Base-by-base conservation (phyloP, 352 stramenopile species). In the Phytophthora sp. region DNA sequence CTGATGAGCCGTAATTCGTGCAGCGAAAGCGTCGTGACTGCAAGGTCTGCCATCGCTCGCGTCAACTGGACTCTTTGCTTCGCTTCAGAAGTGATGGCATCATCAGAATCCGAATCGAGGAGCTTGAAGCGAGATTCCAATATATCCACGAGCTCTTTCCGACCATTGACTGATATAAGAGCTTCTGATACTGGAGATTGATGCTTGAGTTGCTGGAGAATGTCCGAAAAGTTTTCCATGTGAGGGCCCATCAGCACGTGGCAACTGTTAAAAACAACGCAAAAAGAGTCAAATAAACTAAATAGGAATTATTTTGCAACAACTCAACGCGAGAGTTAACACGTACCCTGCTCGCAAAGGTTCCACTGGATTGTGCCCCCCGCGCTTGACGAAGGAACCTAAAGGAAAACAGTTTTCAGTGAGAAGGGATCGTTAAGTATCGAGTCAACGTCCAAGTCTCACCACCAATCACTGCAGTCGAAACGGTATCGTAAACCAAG, bases 351-450 rank as follows among this genome's bases (percentile, higher is more conserved):
- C 73, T 55, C 79, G 77, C 26, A 94, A 59, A 8, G 86, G 82
- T 47, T 94, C 86, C 47, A 94, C 86, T 12, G 83, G 79, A 31
- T 94, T 94, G 60, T 94, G 86, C 18, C 86, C 86, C 9, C 86
- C 86, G 15, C 78, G 73, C 16, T 63, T 65, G 13, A 84, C 74
- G 38, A 94, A 87, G 12, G 83, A 78, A 8, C 86, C 82, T 89
- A 23, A 8, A 42, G 18, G 54, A 33, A 57, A 41, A 24, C 8
- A 7, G 11, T 38, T 13, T 11, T 26, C 5, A 29, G 21, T 47
- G 15, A 59, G 21, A 41, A 50, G 4, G 31, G 33, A 13, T 45
- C 13, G 18, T 33, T 15, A 30, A 11, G 29, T 35, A 39, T 20
- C 18, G 11, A 56, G 13, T 42, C 12, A 38, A 47, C 33, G 20